Percentiles rank a stretch among this genome's conserved stretches.
Conservation (phyloP, 2,329 filamentous ascomycete genomes). For the Teratosphaeria destructans region DNA sequence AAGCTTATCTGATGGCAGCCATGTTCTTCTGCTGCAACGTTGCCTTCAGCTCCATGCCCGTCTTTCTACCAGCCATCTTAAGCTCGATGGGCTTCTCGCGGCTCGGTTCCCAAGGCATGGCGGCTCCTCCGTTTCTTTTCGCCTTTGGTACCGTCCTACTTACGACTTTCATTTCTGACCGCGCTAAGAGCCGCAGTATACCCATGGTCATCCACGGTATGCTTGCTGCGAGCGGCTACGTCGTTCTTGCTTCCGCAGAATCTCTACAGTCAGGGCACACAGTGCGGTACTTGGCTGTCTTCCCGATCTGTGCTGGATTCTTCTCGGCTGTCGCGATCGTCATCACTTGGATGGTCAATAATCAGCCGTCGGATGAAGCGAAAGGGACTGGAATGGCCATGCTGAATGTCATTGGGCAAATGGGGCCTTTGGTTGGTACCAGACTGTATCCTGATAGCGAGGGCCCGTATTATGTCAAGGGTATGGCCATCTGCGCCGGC, state of each 20-base stretch:
- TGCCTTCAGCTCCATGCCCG: slow-evolving; percentile 76
- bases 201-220: slow-evolving; percentile 61
- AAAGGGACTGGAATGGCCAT: slow-evolving; percentile 71
- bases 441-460: slow-evolving; percentile 44
- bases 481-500: slow-evolving; percentile 41
- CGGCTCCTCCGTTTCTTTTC: slow-evolving; percentile 69
- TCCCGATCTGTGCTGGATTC: slow-evolving; percentile 69
- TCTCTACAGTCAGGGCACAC: slow-evolving; percentile 18
- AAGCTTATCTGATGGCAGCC: slow-evolving; percentile 61
- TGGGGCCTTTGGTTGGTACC: slow-evolving; percentile 54
- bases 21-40: slow-evolving; percentile 88
- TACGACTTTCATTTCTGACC: slow-evolving; percentile 65
- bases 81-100: slow-evolving; percentile 58
- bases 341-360: slow-evolving; percentile 83
- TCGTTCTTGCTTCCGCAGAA: slow-evolving; percentile 35
- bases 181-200: slow-evolving; percentile 48
- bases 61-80: slow-evolving; percentile 62
- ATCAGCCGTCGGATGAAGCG: slow-evolving; percentile 58
- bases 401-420: slow-evolving; percentile 72
- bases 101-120: slow-evolving; percentile 62
- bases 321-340: slow-evolving; percentile 76
- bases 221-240: slow-evolving; percentile 47
- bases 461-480: slow-evolving; percentile 38
- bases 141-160: slow-evolving; percentile 62
- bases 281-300: slow-evolving; percentile 63